Evolutionary conservation across 371 early-diverging fungal genomes (phyloP).

Genomic region (Coemansia sp.): DNA sequence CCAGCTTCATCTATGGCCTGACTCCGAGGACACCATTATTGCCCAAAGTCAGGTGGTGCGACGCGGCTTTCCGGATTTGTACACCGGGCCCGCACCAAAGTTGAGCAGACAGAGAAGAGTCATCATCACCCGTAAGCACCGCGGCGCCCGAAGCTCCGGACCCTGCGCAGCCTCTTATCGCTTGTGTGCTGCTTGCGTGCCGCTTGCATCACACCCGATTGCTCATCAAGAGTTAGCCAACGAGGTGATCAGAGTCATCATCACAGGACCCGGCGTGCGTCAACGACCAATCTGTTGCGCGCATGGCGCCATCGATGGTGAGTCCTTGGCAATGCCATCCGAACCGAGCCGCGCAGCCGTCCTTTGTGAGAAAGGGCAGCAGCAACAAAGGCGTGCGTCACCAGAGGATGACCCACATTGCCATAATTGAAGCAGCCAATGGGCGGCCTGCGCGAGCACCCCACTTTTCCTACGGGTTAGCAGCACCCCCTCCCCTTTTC

Average conservation of each 20-base stretch:
- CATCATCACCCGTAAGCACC: background rate
- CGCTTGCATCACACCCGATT: background rate
- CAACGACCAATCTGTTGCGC: constrained; percentile 1
- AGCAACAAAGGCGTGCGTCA: background rate
- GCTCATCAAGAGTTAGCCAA: background rate
- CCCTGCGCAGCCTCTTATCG: constrained; percentile 1
- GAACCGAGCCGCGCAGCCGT: constrained; percentile 2
- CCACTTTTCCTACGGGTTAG: background rate
- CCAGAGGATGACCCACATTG: background rate
- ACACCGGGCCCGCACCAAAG: background rate
- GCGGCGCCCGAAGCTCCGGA: background rate
- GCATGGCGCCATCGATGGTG: constrained; percentile 13
- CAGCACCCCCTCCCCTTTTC: background rate
- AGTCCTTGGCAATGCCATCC: background rate
- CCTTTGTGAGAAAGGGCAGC: background rate
- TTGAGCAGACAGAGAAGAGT: background rate
- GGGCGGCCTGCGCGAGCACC: constrained; percentile 5
- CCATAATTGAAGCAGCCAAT: constrained; percentile 6
- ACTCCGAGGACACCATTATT: background rate
- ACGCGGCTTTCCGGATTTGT: constrained; percentile 5
- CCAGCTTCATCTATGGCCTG: background rate
- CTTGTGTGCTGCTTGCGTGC: background rate
- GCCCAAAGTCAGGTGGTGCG: constrained; percentile 1
- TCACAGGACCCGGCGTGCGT: background rate
- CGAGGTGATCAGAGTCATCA: background rate